Base-by-base conservation (phyloP, 2,329 filamentous ascomycete genomes). In the Emmonsia crescens region DNA sequence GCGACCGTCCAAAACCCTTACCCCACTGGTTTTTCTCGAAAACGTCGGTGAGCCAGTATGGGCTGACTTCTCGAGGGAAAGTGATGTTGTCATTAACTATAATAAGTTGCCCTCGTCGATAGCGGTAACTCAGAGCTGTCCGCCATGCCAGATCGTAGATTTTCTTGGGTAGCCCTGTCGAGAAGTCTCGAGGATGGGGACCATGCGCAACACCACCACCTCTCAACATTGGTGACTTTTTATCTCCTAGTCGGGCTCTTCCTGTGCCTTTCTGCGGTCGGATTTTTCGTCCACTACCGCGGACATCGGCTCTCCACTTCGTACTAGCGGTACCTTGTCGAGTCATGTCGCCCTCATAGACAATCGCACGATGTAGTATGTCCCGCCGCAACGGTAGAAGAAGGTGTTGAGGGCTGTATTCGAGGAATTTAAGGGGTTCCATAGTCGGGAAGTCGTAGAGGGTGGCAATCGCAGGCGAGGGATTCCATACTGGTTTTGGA, bases 111-210 rank as follows among this genome's bases (percentile, higher is more conserved):
- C 92, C 94, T 67, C 86, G 85, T 66, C 87, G 82, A 77, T 94
- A 97, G 63, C 94, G 86, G 79, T 96, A 96, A 71, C 89, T 94
- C 66, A 99, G 82, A 12, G 94, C 94, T 51, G 89, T 97, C 72
- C 94, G 85, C 90, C 91, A 97, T 10, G 94, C 94, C 69, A 95
- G 82, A 76, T 97, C 92, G 78, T 99, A 99, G 56, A 96, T 85
- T 79, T 97, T 97, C 72, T 83, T 83, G 69, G 88, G 91, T 61
- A 99, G 80, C 19, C 83, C 83, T 27, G 92, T 95, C 63, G 85
- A 84, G 72, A 99, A 99, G 77, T 97, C 91, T 73, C 94, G 84
- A 31, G 92, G 92, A 69, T 92, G 87, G 33, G 94, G 94, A n/a
- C 94, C 94, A 71, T 91, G 90, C 0, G 86, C 80, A 68, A 95